Evolutionary conservation across 2,329 filamentous ascomycete species (phyloP), one percentile per base, ranked within the genome.

Genomic region (Pestalotiopsis sp.): DNA sequence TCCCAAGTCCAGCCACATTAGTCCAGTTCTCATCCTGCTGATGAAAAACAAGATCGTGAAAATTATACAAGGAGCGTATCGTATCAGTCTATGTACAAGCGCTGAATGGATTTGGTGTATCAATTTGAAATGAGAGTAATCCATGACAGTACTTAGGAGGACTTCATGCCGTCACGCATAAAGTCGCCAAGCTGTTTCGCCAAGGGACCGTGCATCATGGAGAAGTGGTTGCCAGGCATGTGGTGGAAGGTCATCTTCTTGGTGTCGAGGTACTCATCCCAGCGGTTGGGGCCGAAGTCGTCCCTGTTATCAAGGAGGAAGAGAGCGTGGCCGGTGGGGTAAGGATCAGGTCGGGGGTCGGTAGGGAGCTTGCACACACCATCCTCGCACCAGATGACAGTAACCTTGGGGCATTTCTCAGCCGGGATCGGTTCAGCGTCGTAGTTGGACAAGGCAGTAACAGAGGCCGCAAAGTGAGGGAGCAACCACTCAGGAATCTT

Each of bases 221-320:
- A 89, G 81, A 94, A 93, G 80, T 93, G 91, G 75, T 93, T 92
- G 2, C 90, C 91, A 17, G 87, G 88, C 89, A 92, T 91, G 75
- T 91, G 89, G 67, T 85, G 85, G 72, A 87, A 90, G 63, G 84
- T 83, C 81, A 92, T 90, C 79, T 89, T 91, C 67, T 85, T 80
- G 64, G 82, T 76, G 66, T 89, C 88, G 52, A 92, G 80, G 57
- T 90, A 89, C 78, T 91, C 87, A 36, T 89, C 90, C 90, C 90
- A 93, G 23, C 89, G 85, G 77, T 93, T 92, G 69, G 89, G 86
- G 2, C 86, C 86, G 77, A 94, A 94, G 78, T 93, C 90, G 4
- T 87, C 89, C 69, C 92, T 85, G 83, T 94, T 92, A 78, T 94
- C 90, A 4, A 94, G 85, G 67, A 94, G 81, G 87, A 92, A 94